Evolutionary conservation across 306 rosid genomes (phyloP).

Genomic region (Pterocarpus macrocarpus): DNA sequence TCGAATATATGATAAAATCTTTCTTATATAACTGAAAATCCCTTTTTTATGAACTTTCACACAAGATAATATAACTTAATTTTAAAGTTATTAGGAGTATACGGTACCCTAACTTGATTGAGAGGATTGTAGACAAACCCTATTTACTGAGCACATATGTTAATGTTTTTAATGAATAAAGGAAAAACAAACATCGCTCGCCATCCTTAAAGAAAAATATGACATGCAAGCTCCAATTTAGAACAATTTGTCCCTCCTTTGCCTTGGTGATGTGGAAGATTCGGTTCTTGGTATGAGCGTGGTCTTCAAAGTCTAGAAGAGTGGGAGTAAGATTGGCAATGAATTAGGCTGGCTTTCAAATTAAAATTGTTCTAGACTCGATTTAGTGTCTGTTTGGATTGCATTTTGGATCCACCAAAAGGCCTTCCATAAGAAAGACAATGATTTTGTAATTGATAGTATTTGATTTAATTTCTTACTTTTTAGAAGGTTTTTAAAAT

Average conservation of each 20-base stretch:
- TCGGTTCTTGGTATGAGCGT: conserved; percentile 67
- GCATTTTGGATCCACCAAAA: no score
- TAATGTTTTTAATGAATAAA: conserved; percentile 39
- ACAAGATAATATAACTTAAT: no score
- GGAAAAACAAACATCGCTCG: conserved; percentile 75
- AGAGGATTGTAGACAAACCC: not conserved
- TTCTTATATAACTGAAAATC: no score
- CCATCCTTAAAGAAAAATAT: conserved; percentile 53
- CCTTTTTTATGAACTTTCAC: no score
- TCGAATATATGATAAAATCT: no score
- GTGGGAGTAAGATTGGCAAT: conserved; percentile 37
- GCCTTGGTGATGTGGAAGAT: conserved; percentile 66
- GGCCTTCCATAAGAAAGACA: no score
- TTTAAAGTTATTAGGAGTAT: no score
- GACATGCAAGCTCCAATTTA: conserved; percentile 64
- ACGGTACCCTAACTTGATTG: no score
- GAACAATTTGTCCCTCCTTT: conserved; percentile 51
- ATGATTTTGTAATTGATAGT: no score
- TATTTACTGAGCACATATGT: conserved; percentile 33
- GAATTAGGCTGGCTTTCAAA: not conserved
- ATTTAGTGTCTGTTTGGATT: no score
- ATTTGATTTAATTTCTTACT: no score
- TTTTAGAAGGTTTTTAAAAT: no score
- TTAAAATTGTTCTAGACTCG: not conserved
- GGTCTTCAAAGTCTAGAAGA: conserved; percentile 54